These are phyloP conservation scores for Basipetospora chlamydospora DNA, from an alignment of 2,329 filamentous ascomycete species.

Conservation along the genomic window DNA sequence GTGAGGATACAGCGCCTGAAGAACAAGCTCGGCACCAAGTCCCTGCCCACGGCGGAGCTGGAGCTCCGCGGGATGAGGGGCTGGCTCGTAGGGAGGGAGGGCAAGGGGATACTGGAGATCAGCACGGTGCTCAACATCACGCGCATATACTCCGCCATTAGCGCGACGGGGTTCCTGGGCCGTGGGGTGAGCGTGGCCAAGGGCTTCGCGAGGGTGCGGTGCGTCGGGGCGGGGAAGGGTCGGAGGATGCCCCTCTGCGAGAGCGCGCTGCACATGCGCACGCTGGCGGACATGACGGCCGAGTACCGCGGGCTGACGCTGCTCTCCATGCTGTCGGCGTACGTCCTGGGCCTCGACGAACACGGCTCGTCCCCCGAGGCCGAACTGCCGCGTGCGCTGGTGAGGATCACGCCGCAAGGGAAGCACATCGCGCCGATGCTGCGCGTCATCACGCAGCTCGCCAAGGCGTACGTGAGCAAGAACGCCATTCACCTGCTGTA, in stretches of 20 bases:
- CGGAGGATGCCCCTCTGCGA: slow-evolving; percentile 31
- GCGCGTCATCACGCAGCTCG: slow-evolving; percentile 41
- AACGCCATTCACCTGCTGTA: slow-evolving; percentile 33
- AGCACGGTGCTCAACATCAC: slow-evolving; percentile 54
- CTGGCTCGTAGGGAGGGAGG: slow-evolving; percentile 52
- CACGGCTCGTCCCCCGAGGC: slow-evolving; percentile 16
- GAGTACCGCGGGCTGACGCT: slow-evolving; percentile 43
- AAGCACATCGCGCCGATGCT: slow-evolving; percentile 29
- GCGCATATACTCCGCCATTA: slow-evolving; percentile 40
- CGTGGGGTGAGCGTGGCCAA: slow-evolving; percentile 42
- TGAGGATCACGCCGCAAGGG: slow-evolving; percentile 17
- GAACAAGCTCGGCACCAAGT: slow-evolving; percentile 55
- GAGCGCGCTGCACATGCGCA: slow-evolving; percentile 41
- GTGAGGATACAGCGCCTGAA: slow-evolving; percentile 56
- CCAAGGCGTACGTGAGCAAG: slow-evolving; percentile 44
- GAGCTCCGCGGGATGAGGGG: slow-evolving; percentile 48
- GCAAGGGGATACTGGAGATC: slow-evolving; percentile 54
- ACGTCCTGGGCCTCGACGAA: slow-evolving; percentile 40
- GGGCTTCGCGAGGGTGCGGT: slow-evolving; percentile 42
- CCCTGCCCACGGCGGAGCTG: slow-evolving; percentile 59
- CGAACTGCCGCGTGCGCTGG: slow-evolving; percentile 5
- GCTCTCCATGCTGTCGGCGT: slow-evolving; percentile 37
- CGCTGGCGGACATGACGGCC: slow-evolving; percentile 38
- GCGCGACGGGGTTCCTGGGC: slow-evolving; percentile 35
- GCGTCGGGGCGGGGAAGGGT: slow-evolving; percentile 26